Conservation (phyloP, 2,329 filamentous ascomycete genomes). For the Colletotrichum sojae region DNA sequence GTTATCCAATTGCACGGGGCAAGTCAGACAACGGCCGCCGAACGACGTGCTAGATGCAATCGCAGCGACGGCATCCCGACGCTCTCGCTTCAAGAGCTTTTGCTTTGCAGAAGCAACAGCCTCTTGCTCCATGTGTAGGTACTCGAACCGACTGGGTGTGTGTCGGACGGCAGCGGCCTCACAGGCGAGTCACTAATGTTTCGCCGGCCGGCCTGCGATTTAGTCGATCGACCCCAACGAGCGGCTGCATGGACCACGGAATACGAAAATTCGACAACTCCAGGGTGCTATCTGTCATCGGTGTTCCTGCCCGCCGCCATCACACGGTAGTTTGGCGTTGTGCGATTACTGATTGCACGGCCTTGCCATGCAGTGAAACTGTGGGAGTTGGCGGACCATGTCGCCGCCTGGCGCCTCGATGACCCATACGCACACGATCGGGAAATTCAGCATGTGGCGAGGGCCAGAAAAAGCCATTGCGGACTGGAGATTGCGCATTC, state of each 20-base stretch:
- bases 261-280: not conserved
- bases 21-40: conserved; percentile 24
- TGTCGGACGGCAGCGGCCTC: not conserved
- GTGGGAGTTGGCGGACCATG: conserved; percentile 2
- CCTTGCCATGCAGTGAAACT: conserved; percentile 26
- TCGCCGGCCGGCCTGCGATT: not conserved
- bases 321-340: conserved; percentile 15
- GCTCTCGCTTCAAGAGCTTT: not conserved
- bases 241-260: not conserved
- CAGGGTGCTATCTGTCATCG: not conserved
- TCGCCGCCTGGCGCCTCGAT: conserved; percentile 3
- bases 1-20: conserved; percentile 13
- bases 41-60: not conserved
- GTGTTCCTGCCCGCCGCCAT: not conserved
- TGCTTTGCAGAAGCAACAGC: not conserved
- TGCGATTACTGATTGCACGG: conserved; percentile 31
- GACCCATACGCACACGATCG: conserved; percentile 21
- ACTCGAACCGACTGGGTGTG: not conserved
- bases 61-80: not conserved
- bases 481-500: conserved; percentile 35
- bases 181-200: conserved; percentile 12
- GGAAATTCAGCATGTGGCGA: conserved; percentile 16
- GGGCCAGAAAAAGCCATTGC: conserved; percentile 31
- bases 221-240: not conserved
- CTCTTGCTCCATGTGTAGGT: no score